Percentiles rank a stretch among this genome's conserved stretches.
These are phyloP conservation scores for Acer negundo DNA, from an alignment of 345 rosid species.

Conservation along the genomic window DNA sequence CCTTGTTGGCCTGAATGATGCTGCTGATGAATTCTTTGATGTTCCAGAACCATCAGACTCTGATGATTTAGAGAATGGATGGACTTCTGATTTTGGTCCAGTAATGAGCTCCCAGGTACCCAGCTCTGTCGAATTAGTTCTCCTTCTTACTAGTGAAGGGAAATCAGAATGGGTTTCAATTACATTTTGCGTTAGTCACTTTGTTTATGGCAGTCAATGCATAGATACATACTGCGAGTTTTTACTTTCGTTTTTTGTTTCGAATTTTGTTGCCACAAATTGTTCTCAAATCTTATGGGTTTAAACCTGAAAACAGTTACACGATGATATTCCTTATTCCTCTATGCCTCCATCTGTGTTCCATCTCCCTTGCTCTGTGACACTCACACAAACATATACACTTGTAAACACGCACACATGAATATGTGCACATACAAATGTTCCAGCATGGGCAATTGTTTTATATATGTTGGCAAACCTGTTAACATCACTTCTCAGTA, in stretches of 20 bases:
- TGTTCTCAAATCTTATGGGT: background rate
- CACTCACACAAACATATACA: background rate
- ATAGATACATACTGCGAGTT: background rate
- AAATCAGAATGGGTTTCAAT: background rate
- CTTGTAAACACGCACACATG: background rate
- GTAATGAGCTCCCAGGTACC: constrained; percentile 64
- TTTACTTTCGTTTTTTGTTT: background rate
- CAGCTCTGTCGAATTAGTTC: constrained; percentile 10
- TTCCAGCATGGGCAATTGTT: background rate
- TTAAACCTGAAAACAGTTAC: background rate
- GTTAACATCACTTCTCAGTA: background rate
- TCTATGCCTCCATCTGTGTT: background rate
- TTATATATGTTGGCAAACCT: background rate
- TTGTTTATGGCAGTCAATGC: background rate
- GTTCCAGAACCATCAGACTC: constrained; percentile 78
- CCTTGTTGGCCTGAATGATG: constrained; percentile 75
- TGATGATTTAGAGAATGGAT: constrained; percentile 57
- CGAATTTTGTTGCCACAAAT: constrained; percentile 1
- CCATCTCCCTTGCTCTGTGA: background rate
- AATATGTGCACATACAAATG: background rate
- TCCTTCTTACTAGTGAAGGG: background rate
- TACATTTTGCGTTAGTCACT: background rate
- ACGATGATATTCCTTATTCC: background rate
- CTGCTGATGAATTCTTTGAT: constrained; percentile 88
- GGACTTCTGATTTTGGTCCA: constrained; percentile 67